Base-by-base conservation (phyloP, 805 yeast genomes). In the Jamesozyma lodderae region DNA sequence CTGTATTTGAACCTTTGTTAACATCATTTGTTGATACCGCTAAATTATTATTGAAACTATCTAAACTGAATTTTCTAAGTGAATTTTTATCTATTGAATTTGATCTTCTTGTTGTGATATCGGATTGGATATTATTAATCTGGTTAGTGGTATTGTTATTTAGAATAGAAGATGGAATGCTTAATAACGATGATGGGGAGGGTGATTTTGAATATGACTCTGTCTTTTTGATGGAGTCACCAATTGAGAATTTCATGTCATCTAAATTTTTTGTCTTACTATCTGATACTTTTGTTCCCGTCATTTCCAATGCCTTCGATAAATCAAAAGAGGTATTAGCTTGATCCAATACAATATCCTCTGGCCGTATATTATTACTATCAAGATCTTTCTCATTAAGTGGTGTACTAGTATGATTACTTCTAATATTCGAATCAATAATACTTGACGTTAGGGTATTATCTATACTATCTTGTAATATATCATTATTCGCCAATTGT, bases 261-360 rank as follows among this genome's bases (percentile, higher is more conserved):
- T n/a, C n/a, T n/a, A n/a, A n/a, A n/a, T n/a, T n/a, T n/a, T n/a
- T n/a, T n/a, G n/a, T n/a, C n/a, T n/a, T n/a, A n/a, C n/a, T 10
- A 6, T 29, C 32, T 8, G 21, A 11, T 10, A 18, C 10, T 7
- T 26, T 14, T 3, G 31, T 15, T 3, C 37, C 22, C 11, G 38
- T 10, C 35, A 39, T 39, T 31, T 35, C 42, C 11, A 39, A 22
- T 5, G 42, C 42, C 18, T 39, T 39, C 6, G 42, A 34, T 20
- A 39, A 23, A 31, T 39, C 38, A 18, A 39, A 39, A 2, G 42
- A 39, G 4, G 35, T 34, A 26, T 38, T 31, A 6, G 25, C n/a
- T 10, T 14, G 33, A 18, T 32, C 26, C 15, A 26, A 34, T 25
- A 34, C 19, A 9, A 34, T 17, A 14, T 14, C 27, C n/a, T n/a